These are phyloP conservation scores for Emericellopsis terricola DNA, from an alignment of 495 filamentous ascomycete species.

Conservation along the genomic window DNA sequence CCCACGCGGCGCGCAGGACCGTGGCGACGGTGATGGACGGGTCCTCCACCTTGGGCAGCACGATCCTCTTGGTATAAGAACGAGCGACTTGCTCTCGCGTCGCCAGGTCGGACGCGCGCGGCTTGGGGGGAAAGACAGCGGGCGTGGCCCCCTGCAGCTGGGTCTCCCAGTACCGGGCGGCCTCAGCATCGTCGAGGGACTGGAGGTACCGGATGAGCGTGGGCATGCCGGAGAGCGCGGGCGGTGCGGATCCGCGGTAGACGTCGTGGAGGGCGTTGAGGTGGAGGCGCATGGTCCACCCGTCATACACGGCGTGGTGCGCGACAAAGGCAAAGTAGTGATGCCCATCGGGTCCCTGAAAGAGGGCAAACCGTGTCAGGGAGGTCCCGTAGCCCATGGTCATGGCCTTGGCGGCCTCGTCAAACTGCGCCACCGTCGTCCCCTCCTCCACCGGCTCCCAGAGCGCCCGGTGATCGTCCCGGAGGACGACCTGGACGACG, in stretches of 20 bases:
- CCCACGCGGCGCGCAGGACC: conserved; percentile 27
- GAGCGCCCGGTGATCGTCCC: neutral
- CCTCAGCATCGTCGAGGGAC: neutral
- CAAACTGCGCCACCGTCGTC: too few relatives aligned
- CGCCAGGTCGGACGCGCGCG: neutral
- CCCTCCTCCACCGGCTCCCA: neutral
- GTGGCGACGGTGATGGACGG: conserved; percentile 16
- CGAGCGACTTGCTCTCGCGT: neutral
- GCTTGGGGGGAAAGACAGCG: neutral
- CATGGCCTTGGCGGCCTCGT: neutral
- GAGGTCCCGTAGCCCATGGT: neutral
- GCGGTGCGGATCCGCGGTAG: neutral
- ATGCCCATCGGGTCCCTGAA: neutral
- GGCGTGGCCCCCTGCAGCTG: neutral
- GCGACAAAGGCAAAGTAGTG: conserved; percentile 4
- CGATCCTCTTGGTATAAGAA: neutral
- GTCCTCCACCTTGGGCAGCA: neutral
- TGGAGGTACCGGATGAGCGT: neutral
- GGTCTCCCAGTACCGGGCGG: neutral
- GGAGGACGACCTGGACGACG: conserved; percentile 8
- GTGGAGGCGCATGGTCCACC: neutral
- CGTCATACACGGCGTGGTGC: conserved; percentile 1
- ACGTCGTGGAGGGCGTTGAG: neutral
- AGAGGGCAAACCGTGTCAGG: neutral
- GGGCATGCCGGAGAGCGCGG: neutral